These are phyloP conservation scores for Isatis lusitanica DNA, from an alignment of 441 rosid species.

Conservation along the genomic window DNA sequence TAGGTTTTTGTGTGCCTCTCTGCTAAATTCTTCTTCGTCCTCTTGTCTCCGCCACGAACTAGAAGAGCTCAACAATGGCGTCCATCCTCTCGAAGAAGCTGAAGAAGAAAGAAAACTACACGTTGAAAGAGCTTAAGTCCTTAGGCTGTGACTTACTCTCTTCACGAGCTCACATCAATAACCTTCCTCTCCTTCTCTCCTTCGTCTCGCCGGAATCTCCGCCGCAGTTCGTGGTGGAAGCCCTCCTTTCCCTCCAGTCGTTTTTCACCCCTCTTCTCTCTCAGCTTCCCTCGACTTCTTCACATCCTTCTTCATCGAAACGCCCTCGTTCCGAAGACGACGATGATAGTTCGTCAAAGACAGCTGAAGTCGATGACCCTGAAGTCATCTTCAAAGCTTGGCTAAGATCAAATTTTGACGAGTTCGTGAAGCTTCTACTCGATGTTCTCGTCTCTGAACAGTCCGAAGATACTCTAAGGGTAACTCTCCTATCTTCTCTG, in stretches of 20 bases:
- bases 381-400: constrained; percentile 63
- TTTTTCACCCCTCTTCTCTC: constrained; percentile 82
- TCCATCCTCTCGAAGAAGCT: constrained; percentile 39
- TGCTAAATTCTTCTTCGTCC: not conserved
- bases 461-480: constrained; percentile 64
- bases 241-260: constrained; percentile 87
- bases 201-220: constrained; percentile 58
- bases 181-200: constrained; percentile 75
- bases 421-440: constrained; percentile 55
- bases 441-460: constrained; percentile 48
- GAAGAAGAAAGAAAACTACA: constrained; percentile 38
- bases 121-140: constrained; percentile 61
- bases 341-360: constrained; percentile 22
- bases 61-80: constrained; percentile 46
- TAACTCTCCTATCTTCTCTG: constrained; percentile 27
- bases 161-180: constrained; percentile 70
- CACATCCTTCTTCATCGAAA: constrained; percentile 28
- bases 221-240: constrained; percentile 66
- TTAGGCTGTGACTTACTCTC: constrained; percentile 66
- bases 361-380: constrained; percentile 46
- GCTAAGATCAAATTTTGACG: constrained; percentile 84
- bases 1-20: constrained; percentile 14
- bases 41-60: constrained; percentile 13
- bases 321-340: constrained; percentile 23
- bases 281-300: constrained; percentile 58